Base-by-base conservation (phyloP, 768 basidiomycete genomes). In the Suillus hirtellus region DNA sequence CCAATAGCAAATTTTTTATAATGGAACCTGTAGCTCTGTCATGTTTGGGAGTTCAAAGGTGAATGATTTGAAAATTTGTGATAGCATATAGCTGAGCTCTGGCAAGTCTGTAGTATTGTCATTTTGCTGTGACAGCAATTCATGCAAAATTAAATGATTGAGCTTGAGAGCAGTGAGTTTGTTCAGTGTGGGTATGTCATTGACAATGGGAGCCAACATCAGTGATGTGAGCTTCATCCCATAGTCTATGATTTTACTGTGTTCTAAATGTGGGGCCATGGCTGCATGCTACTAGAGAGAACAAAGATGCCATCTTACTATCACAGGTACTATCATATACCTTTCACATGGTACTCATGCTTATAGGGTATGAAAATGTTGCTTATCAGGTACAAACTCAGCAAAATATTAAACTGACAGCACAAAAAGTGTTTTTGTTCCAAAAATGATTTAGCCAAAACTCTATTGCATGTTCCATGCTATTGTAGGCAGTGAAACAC, bases 361-460 rank as follows among this genome's bases (percentile, higher is more conserved):
- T 19, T 44, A n/a, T 44, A 44, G n/a, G 0, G 3, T 21, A 21
- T n/a, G 3, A 46, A 46, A 46, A 10, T 46, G 19, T 3, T n/a
- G 0, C n/a, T 21, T 21, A 21, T 46, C 10, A n/a, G n/a, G n/a
- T 46, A 46, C 21, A 1, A 12, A 21, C 21, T 12, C 10, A 0
- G 10, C 27, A 2, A 27, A 27, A 27, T 27, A 27, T 27, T 27
- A 27, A 27, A 27, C 8, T 0, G n/a, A 47, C 21, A 52, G 17
- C 1, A 17, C 42, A 37, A 65, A 66, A 71, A 1, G 65, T 53
- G 7, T 78, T 71, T 60, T 78, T 79, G 35, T 66, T 66, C 60
- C 72, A 75, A 60, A 76, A 78, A 42, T 70, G 70, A 47, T 79
- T 76, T 52, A 79, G 59, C 58, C 69, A 72, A 53, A 73, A 75